Conservation (phyloP, 148 eudicot species). For the Spergularia bocconei region DNA sequence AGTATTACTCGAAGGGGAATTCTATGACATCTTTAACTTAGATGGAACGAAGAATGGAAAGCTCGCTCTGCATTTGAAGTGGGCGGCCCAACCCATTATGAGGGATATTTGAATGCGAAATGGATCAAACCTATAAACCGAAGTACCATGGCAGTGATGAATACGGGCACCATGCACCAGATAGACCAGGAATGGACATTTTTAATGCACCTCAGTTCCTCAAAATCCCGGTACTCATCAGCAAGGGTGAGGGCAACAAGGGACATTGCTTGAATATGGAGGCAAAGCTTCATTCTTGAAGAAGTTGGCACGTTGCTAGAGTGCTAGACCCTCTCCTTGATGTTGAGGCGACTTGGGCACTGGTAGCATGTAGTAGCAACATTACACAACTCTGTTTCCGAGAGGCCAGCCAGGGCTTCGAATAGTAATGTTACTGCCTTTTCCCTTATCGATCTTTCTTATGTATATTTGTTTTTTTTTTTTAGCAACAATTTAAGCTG, state of each 20-base stretch:
- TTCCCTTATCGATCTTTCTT: background rate
- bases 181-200: too few relatives aligned
- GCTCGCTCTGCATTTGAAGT: conserved; percentile 47
- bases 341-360: background rate
- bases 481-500: background rate
- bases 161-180: background rate
- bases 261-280: background rate
- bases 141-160: background rate
- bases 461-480: too few relatives aligned
- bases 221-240: background rate
- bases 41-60: conserved; percentile 43
- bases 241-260: background rate
- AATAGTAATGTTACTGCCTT: background rate
- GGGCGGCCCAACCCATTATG: conserved; percentile 41
- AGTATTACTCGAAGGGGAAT: conserved; percentile 38
- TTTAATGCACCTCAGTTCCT: too few relatives aligned
- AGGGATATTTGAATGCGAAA: conserved; percentile 20
- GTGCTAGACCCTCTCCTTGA: background rate
- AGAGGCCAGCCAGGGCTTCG: background rate
- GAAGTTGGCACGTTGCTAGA: background rate
- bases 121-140: background rate
- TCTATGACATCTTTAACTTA: conserved; percentile 36
- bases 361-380: background rate
- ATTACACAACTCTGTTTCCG: background rate
- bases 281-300: background rate